Evolutionary conservation across 441 rosid species (phyloP), one percentile per base, ranked within the genome.

Genomic region (Adansonia gregorii): DNA sequence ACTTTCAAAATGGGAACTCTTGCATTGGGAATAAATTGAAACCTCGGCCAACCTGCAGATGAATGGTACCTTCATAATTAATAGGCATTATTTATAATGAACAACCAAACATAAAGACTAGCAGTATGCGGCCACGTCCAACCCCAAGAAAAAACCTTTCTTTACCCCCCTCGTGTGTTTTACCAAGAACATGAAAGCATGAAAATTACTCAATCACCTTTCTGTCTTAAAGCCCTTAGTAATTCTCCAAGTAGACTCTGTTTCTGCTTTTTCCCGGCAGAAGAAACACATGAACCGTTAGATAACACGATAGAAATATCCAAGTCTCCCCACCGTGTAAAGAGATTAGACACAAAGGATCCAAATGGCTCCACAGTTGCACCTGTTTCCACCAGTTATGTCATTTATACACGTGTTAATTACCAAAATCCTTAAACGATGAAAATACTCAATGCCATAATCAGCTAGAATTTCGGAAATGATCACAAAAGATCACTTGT

Each of bases 361-460:
- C 99, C 99, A 85, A 88, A 95, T 56, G 97, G 93, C 82, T 91
- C 91, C 83, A 93, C 89, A 24, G 92, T 90, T 76, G 98, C 95
- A 85, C 97, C 99, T 95, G 85, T 73, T 77, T 63, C 67, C 70
- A 75, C 75, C 81, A 79, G 68, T 46, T 56, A 84, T 17, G 64
- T 76, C 61, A 76, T 59, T 35, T 54, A 72, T 75, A 75, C 10
- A 19, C 7, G 67, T 4, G 12, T 64, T 31, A 27, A 64, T 39
- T 46, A 39, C 76, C 43, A 49, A 76, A 48, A 19, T 8, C 20
- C 45, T 20, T 52, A 54, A 51, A 8, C 17, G 68, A 39, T 19
- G 4, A 60, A 20, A 73, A 24, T 9, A 1, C 55, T 27, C 10
- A 17, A 27, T 61, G n/a, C 46, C 17, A 11, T 9, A 8, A 8